Base-by-base conservation (phyloP, 139 green algal genomes). In the Chlamydomonas sp. region DNA sequence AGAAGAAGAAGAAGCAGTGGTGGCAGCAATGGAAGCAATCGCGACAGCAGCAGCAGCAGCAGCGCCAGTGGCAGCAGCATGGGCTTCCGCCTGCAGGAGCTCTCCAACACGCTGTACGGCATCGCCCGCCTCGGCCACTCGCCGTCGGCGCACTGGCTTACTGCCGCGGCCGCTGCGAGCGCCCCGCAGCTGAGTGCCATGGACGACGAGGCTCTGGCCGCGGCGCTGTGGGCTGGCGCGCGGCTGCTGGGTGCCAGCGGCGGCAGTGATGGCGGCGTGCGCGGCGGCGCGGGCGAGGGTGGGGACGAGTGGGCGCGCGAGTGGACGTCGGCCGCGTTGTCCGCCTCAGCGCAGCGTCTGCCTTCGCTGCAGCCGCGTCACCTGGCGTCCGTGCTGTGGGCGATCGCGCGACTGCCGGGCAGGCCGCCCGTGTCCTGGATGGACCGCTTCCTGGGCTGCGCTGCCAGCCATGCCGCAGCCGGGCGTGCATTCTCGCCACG, bases 31-130 rank as follows among this genome's bases (percentile, higher is more conserved):
- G 58, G 48, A 22, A 30, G n/a, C 39, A 50, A 13, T 13, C 26
- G 2, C 31, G 58, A 34, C 39, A n/a, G 58, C 43, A 65, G 70
- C 29, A 37, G 33, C 28, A 50, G 59, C 35, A 28, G 69, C 3
- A 26, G 24, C 36, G 58, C 57, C 26, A 30, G n/a, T 37, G 39
- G 8, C 39, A 50, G 39, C 39, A 50, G 39, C 39, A 50, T 8
- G 39, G 10, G 10, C 39, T 50, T 50, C 39, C 8, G 13, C 39
- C 39, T n/a, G 39, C 39, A 13, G 39, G 39, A 50, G 39, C 39
- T 50, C 39, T 8, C 13, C 39, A 50, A n/a, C 10, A 8, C 13
- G 13, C 39, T 50, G 39, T 13, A 50, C 39, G 39, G 10, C 39
- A n/a, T 8, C 13, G 39, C 39, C 13, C 39, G 8, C 39, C 39